A percentile compares a stretch with the other conserved stretches of the same genome.
Conservation (phyloP, 352 stramenopile species). For the Phytophthora pini region DNA sequence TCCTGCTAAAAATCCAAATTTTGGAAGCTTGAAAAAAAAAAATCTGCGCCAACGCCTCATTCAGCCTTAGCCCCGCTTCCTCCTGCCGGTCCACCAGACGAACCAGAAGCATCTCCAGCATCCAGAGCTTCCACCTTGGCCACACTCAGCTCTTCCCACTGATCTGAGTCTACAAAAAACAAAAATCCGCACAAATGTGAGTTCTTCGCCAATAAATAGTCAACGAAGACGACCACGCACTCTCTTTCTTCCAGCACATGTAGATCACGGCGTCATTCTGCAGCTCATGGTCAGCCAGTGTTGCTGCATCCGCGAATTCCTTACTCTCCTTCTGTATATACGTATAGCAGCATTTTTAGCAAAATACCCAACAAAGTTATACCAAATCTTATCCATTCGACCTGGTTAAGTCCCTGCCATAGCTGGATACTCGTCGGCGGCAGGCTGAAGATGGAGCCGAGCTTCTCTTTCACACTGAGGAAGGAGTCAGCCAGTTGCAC, state of each 20-base stretch:
- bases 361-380: conserved; percentile 10
- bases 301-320: conserved; percentile 80
- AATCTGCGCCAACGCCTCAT: not conserved
- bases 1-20: not conserved
- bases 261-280: conserved; percentile 87
- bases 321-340: conserved; percentile 66
- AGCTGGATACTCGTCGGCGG: conserved; percentile 70
- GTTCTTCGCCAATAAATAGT: not conserved
- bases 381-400: conserved; percentile 1
- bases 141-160: conserved; percentile 83
- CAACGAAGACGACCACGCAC: conserved; percentile 38
- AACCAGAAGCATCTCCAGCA: conserved; percentile 19
- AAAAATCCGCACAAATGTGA: conserved; percentile 1
- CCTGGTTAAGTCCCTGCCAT: conserved; percentile 72
- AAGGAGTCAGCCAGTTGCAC: conserved; percentile 83
- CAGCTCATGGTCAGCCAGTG: conserved; percentile 83
- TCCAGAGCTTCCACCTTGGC: conserved; percentile 62
- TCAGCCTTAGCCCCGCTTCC: conserved; percentile 23
- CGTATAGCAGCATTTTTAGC: not conserved
- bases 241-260: conserved; percentile 91
- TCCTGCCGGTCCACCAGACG: conserved; percentile 13
- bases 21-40: conserved; percentile 10
- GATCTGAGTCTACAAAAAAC: conserved; percentile 60
- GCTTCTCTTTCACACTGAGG: conserved; percentile 83
- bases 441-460: conserved; percentile 70